Conservation (phyloP, 1,139 yeast species). For the Blastobotrys proliferans region DNA sequence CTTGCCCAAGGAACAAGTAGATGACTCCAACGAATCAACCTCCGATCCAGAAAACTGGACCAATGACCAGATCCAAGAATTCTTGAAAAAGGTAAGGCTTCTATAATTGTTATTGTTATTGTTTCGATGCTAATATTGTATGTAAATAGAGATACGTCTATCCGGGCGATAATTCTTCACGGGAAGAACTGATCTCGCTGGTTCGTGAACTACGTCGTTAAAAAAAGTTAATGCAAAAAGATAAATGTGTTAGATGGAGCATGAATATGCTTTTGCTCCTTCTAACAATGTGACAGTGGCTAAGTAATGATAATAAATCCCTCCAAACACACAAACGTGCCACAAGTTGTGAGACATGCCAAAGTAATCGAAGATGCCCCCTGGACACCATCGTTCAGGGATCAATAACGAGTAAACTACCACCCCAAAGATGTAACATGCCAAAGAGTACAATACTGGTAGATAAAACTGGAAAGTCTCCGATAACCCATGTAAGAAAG, state of each 20-base stretch:
- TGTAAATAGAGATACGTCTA: conserved; percentile 22
- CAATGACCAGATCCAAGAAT: conserved; percentile 20
- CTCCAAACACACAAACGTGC: conserved; percentile 88
- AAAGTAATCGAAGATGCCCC: conserved; percentile 54
- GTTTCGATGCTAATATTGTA: conserved; percentile 1
- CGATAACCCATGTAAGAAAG: conserved; percentile 52
- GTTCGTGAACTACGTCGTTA: conserved; percentile 15
- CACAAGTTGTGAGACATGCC: conserved; percentile 95
- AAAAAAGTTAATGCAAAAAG: neutral
- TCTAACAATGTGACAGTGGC: conserved; percentile 70
- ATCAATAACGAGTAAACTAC: conserved; percentile 81
- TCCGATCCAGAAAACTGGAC: conserved; percentile 24
- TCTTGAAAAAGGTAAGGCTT: conserved; percentile 24
- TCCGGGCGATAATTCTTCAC: conserved; percentile 25
- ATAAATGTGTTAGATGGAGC: conserved; percentile 16
- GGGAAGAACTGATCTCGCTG: conserved; percentile 22
- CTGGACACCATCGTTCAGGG: conserved; percentile 74
- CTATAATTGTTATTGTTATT: neutral
- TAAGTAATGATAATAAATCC: conserved; percentile 79
- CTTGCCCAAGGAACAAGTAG: conserved; percentile 2
- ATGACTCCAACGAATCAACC: conserved; percentile 14
- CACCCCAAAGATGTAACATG: conserved; percentile 78
- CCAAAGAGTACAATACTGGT: conserved; percentile 63
- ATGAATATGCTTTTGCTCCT: conserved; percentile 34
- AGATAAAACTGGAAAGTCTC: conserved; percentile 50